Base-by-base conservation (phyloP, 2,329 filamentous ascomycete genomes). In the Aspergillus caelatus region DNA sequence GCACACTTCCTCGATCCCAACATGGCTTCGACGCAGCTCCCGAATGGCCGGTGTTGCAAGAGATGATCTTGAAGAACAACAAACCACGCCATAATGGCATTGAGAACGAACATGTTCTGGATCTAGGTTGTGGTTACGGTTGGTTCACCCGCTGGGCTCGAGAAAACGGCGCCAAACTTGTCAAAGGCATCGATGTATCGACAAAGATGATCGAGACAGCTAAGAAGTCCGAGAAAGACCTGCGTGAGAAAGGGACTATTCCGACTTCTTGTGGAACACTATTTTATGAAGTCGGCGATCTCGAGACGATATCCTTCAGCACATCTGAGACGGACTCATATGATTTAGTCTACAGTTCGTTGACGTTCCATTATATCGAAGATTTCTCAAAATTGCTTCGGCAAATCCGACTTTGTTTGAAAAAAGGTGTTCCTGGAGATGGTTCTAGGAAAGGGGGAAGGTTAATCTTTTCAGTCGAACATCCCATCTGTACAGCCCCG, bases 51-150 rank as follows among this genome's bases (percentile, higher is more conserved):
- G 72, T 71, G n/a, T 67, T 84, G n/a, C 71, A 71, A 28, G 63
- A 72, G 4, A 77, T 83, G 70, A 70, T 84, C 32, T 78, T 79
- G 9, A 53, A 69, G 43, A 67, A 79, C 48, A 58, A 60, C 10
- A 10, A 30, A 19, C 14, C 23, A 28, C 14, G 14, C 1, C 7
- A 50, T 19, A 1, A 6, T 19, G 23, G 23, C 10, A 30, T 50
- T 21, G 5, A 52, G 8, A 75, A 70, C n/a, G 63, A 71, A 4
- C 67, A 63, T 19, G 69, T 83, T 34, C 75, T 84, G 10, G 81
- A 84, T 68, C 74, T 84, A 5, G 81, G 81, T 5, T 83, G 82
- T 67, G 81, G 81, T 16, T 79, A 81, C 64, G 81, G 81, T 23
- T 83, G 80, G 80, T 82, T 82, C 63, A 71, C 75, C 36, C 78